A percentile compares a stretch with the other conserved stretches of the same genome.
Evolutionary conservation across 2,329 filamentous ascomycete species (phyloP).

Genomic region (Emergomyces pasteurianus): DNA sequence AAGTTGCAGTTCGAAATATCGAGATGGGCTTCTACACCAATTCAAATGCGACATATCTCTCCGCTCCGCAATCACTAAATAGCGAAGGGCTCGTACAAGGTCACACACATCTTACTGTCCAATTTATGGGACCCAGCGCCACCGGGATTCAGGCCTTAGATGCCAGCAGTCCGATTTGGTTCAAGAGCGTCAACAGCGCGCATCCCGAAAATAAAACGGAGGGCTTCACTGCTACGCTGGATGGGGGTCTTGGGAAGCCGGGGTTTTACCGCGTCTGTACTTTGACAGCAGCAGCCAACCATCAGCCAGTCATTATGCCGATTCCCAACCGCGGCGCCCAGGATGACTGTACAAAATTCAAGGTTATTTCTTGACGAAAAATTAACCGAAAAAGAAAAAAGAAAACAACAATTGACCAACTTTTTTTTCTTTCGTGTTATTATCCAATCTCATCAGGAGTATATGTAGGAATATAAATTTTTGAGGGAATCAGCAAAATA

Average conservation of each 20-base stretch:
- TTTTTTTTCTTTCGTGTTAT: not conserved
- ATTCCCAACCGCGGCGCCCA: conserved; percentile 55
- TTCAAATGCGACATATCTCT: conserved; percentile 41
- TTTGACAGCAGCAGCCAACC: conserved; percentile 52
- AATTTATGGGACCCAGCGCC: conserved; percentile 32
- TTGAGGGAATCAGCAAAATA: too few species aligned
- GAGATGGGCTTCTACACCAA: conserved; percentile 42
- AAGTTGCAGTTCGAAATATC: conserved; percentile 37
- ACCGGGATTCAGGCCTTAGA: conserved; percentile 44
- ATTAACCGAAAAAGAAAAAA: not conserved
- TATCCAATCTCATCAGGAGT: not conserved
- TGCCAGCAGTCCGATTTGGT: conserved; percentile 46
- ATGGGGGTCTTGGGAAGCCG: conserved; percentile 48
- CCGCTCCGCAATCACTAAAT: conserved; percentile 40
- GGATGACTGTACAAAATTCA: conserved; percentile 52
- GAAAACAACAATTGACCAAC: not conserved
- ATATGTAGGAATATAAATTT: not conserved
- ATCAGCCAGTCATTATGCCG: conserved; percentile 55
- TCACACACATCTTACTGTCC: conserved; percentile 36
- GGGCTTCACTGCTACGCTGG: conserved; percentile 18
- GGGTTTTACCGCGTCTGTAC: conserved; percentile 52
- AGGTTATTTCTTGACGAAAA: not conserved
- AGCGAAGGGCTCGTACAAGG: conserved; percentile 25
- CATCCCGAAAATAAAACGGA: conserved; percentile 26
- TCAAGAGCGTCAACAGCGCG: conserved; percentile 55